Percentiles rank a stretch among this genome's conserved stretches.
Evolutionary conservation across 2,329 filamentous ascomycete genomes (phyloP).

Genomic region (Lasiodiplodia sp.): DNA sequence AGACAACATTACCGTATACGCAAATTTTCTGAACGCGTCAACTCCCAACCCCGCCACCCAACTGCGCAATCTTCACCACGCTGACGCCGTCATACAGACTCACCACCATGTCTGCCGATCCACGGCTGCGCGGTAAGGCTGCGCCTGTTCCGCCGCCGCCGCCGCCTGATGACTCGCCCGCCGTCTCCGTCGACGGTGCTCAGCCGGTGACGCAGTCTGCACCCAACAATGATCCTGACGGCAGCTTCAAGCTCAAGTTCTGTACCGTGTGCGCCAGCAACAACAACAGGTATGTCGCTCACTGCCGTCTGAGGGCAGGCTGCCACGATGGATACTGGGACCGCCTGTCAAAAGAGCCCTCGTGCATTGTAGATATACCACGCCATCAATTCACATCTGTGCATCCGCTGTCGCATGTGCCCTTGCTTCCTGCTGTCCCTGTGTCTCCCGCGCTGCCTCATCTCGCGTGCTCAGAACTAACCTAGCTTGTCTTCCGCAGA

Average conservation of each 20-base stretch:
- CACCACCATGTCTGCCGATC: conserved; percentile 50
- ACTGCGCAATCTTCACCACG: neutral
- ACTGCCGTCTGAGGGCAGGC: neutral
- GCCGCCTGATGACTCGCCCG: conserved; percentile 47
- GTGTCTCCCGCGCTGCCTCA: neutral
- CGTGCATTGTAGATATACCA: conserved; percentile 19
- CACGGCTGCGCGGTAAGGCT: conserved; percentile 55
- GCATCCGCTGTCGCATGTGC: conserved; percentile 20
- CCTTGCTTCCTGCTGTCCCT: conserved; percentile 8
- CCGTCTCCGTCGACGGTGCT: conserved; percentile 40
- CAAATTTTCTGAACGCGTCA: conserved; percentile 28
- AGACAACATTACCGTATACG: conserved; percentile 31
- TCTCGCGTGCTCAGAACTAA: conserved; percentile 33
- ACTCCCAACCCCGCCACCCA: neutral
- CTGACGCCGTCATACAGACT: neutral
- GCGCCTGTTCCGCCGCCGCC: conserved; percentile 59
- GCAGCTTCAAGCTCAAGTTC: conserved; percentile 88
- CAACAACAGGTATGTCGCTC: conserved; percentile 78
- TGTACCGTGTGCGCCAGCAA: conserved; percentile 99
- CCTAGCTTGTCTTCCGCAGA: conserved; percentile 51
- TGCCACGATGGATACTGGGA: conserved; percentile 5
- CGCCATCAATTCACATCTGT: conserved; percentile 25
- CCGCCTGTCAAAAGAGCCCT: neutral
- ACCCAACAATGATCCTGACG: conserved; percentile 44
- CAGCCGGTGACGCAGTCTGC: conserved; percentile 33